Percentiles rank a stretch among this genome's conserved stretches.
phyloP scores from a whole-genome alignment of 192 early-diverging fungal genomes.

The Backusella australiensis region DNA sequence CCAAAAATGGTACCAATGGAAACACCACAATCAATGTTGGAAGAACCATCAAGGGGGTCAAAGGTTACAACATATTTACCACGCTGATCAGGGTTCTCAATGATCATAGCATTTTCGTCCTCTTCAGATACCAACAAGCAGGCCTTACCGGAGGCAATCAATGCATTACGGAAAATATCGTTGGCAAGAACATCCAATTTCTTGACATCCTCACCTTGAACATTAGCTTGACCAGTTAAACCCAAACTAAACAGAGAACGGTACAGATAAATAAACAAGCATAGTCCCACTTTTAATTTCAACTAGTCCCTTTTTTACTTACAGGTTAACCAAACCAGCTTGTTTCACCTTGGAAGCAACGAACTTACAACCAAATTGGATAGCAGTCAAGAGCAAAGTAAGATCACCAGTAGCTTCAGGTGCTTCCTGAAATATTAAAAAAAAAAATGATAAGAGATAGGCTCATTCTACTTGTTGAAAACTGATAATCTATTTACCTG shows the following conservation, averaged over 20 bases:
- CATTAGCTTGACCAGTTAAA: conserved; percentile 80
- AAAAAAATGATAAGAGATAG: neutral
- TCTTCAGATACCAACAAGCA: conserved; percentile 97
- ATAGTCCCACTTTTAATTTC: neutral
- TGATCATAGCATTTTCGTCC: conserved; percentile 89
- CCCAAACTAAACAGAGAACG: conserved; percentile 61
- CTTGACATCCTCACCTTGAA: conserved; percentile 94
- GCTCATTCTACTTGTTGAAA: conserved; percentile 20
- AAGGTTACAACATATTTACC: conserved; percentile 96
- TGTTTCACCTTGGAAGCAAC: conserved; percentile 96
- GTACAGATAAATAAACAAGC: neutral
- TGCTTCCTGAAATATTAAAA: conserved; percentile 14
- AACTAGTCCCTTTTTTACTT: conserved; percentile 19
- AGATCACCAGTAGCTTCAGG: conserved; percentile 91
- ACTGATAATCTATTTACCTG: conserved; percentile 46
- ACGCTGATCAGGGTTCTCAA: conserved; percentile 65
- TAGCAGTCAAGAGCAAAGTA: conserved; percentile 82
- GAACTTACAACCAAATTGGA: conserved; percentile 96
- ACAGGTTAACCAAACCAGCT: conserved; percentile 95
- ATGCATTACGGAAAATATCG: conserved; percentile 96
- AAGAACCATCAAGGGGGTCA: conserved; percentile 96
- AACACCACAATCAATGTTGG: conserved; percentile 99
- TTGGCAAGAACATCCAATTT: conserved; percentile 97
- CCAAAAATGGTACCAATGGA: conserved; percentile 99
- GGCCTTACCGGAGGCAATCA: conserved; percentile 85